phyloP scores from a whole-genome alignment of 2,329 filamentous ascomycete genomes.

The Simplicillium sp. region DNA sequence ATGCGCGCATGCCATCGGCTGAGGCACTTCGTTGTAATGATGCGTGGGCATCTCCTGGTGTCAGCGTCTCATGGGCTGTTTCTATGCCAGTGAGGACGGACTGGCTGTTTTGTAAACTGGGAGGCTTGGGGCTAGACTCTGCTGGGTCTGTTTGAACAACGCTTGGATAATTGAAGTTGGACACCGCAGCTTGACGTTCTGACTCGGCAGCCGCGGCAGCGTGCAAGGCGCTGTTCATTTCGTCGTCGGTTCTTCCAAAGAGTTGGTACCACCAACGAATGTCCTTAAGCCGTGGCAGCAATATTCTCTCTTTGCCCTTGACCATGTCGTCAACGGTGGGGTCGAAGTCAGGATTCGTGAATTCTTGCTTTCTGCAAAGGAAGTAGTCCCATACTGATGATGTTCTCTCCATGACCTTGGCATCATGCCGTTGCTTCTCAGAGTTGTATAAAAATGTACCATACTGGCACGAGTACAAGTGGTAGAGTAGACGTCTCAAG shows the following conservation, averaged over 20 bases:
- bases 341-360: constrained; percentile 75
- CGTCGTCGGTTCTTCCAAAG: constrained; percentile 77
- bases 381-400: constrained; percentile 96
- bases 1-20: constrained; percentile 31
- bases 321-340: constrained; percentile 65
- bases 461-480: constrained; percentile 92
- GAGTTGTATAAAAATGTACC: constrained; percentile 95
- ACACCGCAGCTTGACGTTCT: constrained; percentile 25
- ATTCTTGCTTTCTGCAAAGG: constrained; percentile 68
- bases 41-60: constrained; percentile 25
- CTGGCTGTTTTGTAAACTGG: constrained; percentile 27
- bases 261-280: constrained; percentile 90
- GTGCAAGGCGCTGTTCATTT: constrained; percentile 74
- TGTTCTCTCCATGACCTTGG: constrained; percentile 59
- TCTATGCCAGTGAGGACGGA: constrained; percentile 53
- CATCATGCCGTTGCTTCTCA: constrained; percentile 75
- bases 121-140: constrained; percentile 25
- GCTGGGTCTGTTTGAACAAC: constrained; percentile 14
- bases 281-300: constrained; percentile 69
- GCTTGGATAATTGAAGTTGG: constrained; percentile 20
- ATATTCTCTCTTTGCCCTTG: constrained; percentile 69
- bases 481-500: constrained; percentile 78
- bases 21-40: constrained; percentile 34
- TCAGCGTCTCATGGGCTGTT: constrained; percentile 43
- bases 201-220: constrained; percentile 41